Conservation (phyloP, 169 alveolate genomes). For the Eimeria mitis region DNA sequence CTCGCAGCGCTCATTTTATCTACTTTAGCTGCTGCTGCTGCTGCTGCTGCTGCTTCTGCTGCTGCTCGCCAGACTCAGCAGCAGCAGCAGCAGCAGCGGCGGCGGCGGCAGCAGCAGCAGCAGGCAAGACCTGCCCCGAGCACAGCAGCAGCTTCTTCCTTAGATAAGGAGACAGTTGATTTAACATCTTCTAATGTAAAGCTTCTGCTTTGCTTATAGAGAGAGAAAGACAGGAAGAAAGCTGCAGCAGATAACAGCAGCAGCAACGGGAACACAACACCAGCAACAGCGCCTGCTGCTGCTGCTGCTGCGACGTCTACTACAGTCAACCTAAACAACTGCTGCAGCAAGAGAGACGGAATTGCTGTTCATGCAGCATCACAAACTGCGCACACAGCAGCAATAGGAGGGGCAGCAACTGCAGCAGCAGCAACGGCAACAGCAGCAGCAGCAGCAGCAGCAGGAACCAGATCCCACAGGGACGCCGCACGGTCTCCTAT, state of each 20-base stretch:
- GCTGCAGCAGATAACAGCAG: slow-evolving; percentile 7
- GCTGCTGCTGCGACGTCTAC: slow-evolving; percentile 18
- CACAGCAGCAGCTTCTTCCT: not conserved
- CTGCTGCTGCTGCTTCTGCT: not conserved
- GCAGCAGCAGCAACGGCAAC: slow-evolving; percentile 14
- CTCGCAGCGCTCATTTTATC: not conserved
- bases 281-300: not conserved
- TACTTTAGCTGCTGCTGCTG: not conserved
- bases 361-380: not conserved
- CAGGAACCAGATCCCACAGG: not conserved
- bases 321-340: not conserved
- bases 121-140: not conserved
- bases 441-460: not conserved
- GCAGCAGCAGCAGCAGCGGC: slow-evolving; percentile 22
- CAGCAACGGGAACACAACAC: not conserved
- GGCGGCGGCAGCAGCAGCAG: slow-evolving; percentile 1
- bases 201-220: not conserved
- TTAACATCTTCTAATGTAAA: not conserved
- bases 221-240: too few relatives aligned
- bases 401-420: not conserved
- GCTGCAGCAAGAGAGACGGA: slow-evolving; percentile 18
- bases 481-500: not conserved
- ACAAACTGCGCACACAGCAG: not conserved
- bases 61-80: not conserved
- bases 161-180: not conserved